phyloP scores from a whole-genome alignment of 164 flowering plant species.

The Dillenia suffruticosa region DNA sequence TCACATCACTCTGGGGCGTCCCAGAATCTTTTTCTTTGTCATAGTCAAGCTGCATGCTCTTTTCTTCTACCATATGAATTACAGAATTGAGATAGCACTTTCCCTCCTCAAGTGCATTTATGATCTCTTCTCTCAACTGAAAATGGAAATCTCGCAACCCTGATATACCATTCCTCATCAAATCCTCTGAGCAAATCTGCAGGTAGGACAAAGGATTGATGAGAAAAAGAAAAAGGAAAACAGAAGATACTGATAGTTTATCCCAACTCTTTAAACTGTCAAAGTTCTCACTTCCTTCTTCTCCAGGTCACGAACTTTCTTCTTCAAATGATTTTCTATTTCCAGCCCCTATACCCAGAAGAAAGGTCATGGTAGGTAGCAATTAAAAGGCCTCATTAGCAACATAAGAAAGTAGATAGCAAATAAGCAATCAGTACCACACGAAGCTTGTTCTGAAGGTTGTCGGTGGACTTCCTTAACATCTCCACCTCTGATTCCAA shows the following conservation, averaged over 20 bases:
- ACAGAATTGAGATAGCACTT: slow-evolving; percentile 36
- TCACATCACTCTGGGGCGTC: slow-evolving; percentile 24
- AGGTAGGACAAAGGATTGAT: slow-evolving; percentile 8
- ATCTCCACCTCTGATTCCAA: slow-evolving; percentile 65
- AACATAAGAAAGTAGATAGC: neutral
- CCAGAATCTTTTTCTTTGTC: slow-evolving; percentile 13
- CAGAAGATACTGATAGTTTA: neutral
- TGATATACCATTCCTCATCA: slow-evolving; percentile 35
- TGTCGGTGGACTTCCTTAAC: slow-evolving; percentile 43
- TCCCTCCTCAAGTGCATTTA: slow-evolving; percentile 52
- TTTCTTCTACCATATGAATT: slow-evolving; percentile 35
- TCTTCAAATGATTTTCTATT: slow-evolving; percentile 80
- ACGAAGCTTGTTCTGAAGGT: slow-evolving; percentile 60
- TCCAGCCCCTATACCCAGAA: slow-evolving; percentile 61
- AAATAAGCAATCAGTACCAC: slow-evolving; percentile 40
- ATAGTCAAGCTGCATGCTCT: slow-evolving; percentile 23
- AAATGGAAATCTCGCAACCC: slow-evolving; percentile 44
- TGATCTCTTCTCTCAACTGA: slow-evolving; percentile 38
- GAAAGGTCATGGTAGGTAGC: neutral
- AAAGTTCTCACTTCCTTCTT: slow-evolving; percentile 52
- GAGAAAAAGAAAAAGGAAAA: neutral
- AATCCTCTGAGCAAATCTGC: slow-evolving; percentile 45
- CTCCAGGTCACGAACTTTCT: slow-evolving; percentile 52
- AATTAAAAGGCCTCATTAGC: neutral
- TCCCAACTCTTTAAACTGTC: neutral